Conservation (phyloP, 2,329 filamentous ascomycete genomes). For the Penicillium frequentans region DNA sequence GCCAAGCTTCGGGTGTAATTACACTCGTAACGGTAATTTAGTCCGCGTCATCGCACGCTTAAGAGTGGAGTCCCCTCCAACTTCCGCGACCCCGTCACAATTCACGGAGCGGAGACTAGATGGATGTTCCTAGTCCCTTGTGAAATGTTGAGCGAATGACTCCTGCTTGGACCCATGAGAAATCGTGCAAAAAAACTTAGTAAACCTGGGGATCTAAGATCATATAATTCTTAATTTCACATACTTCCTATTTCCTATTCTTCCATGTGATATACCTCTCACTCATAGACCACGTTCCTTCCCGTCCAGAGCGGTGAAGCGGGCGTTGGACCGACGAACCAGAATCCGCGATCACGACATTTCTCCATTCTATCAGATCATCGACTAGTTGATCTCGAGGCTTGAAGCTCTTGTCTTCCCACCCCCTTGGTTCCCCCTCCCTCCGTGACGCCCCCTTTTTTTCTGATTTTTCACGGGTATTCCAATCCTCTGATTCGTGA, state of each 20-base stretch:
- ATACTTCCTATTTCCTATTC: not conserved
- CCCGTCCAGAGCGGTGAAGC: constrained; percentile 21
- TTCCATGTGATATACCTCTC: not conserved
- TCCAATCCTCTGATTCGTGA: constrained; percentile 1
- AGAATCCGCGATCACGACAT: constrained; percentile 42
- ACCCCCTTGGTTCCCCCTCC: constrained; percentile 2
- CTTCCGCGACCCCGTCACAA: not conserved
- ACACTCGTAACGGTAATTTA: not conserved
- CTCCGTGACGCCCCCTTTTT: constrained; percentile 11
- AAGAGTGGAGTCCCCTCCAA: not conserved
- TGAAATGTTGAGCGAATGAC: not conserved
- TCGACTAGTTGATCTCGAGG: constrained; percentile 22
- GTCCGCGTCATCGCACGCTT: constrained; percentile 14
- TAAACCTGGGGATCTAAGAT: not conserved
- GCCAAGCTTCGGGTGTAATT: constrained; percentile 11
- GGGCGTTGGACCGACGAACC: constrained; percentile 25
- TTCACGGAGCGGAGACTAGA: not conserved
- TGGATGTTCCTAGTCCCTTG: not conserved
- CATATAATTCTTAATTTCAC: not conserved
- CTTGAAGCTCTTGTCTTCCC: not conserved
- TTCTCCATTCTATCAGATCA: constrained; percentile 46
- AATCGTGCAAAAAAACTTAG: not conserved
- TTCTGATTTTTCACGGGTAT: not conserved
- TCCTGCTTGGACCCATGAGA: too few species aligned
- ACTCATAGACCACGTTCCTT: not conserved